Evolutionary conservation across 2,329 filamentous ascomycete species (phyloP).

Genomic region (Dactylonectria macrodidyma): DNA sequence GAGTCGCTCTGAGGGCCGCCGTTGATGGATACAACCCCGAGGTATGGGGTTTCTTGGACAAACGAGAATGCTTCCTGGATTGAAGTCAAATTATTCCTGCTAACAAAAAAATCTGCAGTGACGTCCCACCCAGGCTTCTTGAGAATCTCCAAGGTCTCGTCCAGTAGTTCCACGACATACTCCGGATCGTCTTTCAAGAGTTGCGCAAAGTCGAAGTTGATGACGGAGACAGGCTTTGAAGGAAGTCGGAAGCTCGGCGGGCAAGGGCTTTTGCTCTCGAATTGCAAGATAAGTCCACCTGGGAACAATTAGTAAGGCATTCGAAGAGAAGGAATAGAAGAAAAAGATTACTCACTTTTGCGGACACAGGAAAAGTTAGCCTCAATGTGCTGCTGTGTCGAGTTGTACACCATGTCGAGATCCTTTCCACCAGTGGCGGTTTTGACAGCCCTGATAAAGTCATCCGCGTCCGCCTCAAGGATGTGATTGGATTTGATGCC

Average conservation of each 20-base stretch:
- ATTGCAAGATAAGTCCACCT: constrained; percentile 54
- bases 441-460: constrained; percentile 52
- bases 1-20: constrained; percentile 21
- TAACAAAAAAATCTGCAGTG: constrained; percentile 6
- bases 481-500: constrained; percentile 56
- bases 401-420: constrained; percentile 63
- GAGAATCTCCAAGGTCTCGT: constrained; percentile 23
- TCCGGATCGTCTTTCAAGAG: constrained; percentile 52
- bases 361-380: constrained; percentile 54
- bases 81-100: constrained; percentile 37
- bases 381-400: constrained; percentile 55
- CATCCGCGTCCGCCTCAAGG: constrained; percentile 54
- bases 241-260: constrained; percentile 32
- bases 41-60: constrained; percentile 46
- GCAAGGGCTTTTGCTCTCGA: constrained; percentile 43
- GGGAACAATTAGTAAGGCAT: constrained; percentile 25
- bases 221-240: constrained; percentile 45
- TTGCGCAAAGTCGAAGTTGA: constrained; percentile 53
- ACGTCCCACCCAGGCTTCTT: constrained; percentile 5
- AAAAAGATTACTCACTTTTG: constrained; percentile 50
- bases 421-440: constrained; percentile 51
- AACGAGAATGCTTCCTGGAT: constrained; percentile 47
- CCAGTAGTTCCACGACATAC: constrained; percentile 50
- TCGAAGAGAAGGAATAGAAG: too few relatives aligned
- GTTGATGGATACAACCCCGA: constrained; percentile 42